These are phyloP conservation scores for Termitomyces sp. DNA, from an alignment of 768 basidiomycete species.

Conservation along the genomic window DNA sequence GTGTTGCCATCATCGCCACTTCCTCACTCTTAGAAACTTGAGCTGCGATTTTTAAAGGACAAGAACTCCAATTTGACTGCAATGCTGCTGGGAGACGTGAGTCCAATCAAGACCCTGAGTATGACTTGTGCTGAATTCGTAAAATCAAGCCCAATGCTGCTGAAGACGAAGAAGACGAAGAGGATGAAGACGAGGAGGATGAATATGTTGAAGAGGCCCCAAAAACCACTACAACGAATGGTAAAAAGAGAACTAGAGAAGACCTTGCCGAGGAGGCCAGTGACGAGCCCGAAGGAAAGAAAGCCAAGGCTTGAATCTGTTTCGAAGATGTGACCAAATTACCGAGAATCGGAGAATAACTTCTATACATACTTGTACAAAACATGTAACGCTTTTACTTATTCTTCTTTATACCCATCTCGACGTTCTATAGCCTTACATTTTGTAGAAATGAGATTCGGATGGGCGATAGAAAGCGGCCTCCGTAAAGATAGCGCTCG, in stretches of 20 bases:
- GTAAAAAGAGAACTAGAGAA: slow-evolving; percentile 37
- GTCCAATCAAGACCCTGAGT: not conserved
- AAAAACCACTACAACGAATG: slow-evolving; percentile 15
- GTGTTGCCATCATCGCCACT: slow-evolving; percentile 4
- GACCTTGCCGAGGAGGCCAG: slow-evolving; percentile 27
- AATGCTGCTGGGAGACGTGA: slow-evolving; percentile 20
- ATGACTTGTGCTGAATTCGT: not conserved
- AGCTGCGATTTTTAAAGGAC: slow-evolving; percentile 1
- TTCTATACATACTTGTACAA: slow-evolving; percentile 6
- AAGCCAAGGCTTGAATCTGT: slow-evolving; percentile 35
- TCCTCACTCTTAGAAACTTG: slow-evolving; percentile 2
- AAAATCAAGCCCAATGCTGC: slow-evolving; percentile 26
- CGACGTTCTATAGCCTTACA: slow-evolving; percentile 15
- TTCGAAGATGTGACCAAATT: not conserved
- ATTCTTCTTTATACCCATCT: slow-evolving; percentile 22
- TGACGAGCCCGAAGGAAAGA: slow-evolving; percentile 36
- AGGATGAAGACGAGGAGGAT: slow-evolving; percentile 25
- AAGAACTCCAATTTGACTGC: slow-evolving; percentile 18
- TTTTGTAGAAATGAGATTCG: slow-evolving; percentile 11
- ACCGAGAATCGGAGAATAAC: slow-evolving; percentile 1
- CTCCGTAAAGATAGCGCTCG: not conserved
- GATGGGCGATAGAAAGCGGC: not conserved
- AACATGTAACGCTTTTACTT: slow-evolving; percentile 17
- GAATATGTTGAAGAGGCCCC: slow-evolving; percentile 17
- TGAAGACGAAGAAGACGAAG: slow-evolving; percentile 34